A percentile compares a stretch with the other conserved stretches of the same genome.
Evolutionary conservation across 2,329 filamentous ascomycete species (phyloP).

Genomic region (Cladosporium cucumerinum): DNA sequence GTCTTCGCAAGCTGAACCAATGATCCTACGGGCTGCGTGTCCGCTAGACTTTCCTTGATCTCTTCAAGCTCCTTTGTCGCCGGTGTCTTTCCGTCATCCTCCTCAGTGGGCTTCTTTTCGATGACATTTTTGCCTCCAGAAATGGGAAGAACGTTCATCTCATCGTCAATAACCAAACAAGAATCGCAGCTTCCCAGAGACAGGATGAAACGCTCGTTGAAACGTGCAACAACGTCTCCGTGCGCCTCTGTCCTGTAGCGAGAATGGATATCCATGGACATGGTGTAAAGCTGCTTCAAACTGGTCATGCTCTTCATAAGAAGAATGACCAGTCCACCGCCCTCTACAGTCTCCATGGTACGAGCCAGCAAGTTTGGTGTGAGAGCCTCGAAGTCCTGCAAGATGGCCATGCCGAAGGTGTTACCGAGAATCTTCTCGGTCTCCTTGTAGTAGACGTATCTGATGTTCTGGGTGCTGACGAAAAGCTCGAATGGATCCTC

Average conservation of each 20-base stretch:
- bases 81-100: constrained; percentile 67
- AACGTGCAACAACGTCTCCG: constrained; percentile 87
- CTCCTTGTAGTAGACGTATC: constrained; percentile 99
- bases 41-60: constrained; percentile 82
- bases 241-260: constrained; percentile 96
- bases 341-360: constrained; percentile 96
- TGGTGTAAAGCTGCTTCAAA: constrained; percentile 91
- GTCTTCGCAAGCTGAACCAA: constrained; percentile 83
- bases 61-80: constrained; percentile 72
- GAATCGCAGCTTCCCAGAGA: constrained; percentile 93
- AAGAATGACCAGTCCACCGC: constrained; percentile 85
- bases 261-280: constrained; percentile 97
- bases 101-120: constrained; percentile 72
- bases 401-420: constrained; percentile 96
- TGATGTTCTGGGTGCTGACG: constrained; percentile 91
- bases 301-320: constrained; percentile 95
- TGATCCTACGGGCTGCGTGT: constrained; percentile 81
- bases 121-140: constrained; percentile 91
- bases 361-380: constrained; percentile 95
- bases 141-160: constrained; percentile 94
- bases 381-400: constrained; percentile 96
- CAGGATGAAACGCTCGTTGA: constrained; percentile 96
- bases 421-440: constrained; percentile 98
- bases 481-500: constrained; percentile 98
- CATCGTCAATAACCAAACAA: constrained; percentile 94